Evolutionary conservation across 2,329 filamentous ascomycete genomes (phyloP), one percentile per base, ranked within the genome.

Genomic region (Coleophoma cylindrospora): DNA sequence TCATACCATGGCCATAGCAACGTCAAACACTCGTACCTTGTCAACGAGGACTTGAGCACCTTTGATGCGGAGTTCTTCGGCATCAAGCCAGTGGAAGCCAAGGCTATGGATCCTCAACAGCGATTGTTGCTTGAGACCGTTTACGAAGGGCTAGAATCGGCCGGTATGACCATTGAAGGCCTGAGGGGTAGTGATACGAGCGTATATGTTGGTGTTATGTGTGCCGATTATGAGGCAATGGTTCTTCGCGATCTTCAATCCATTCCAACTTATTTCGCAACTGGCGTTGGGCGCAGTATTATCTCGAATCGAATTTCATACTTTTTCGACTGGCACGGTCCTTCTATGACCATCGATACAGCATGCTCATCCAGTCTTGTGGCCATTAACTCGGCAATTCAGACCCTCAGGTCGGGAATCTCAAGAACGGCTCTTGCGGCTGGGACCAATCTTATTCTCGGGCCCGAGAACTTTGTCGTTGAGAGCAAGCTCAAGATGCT

Each of bases 301-400:
- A 34, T 69, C 5, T 56, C 70, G 4, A 44, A 44, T 22, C 12
- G 41, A 27, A 10, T 44, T 2, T 44, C 41, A 27, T 44, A 21
- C 9, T 44, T 44, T n/a, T 44, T 17, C 27, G 41, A 44, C 10
- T 44, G 9, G 41, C 12, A 21, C 10, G 41, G 41, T 10, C n/a
- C 41, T 4, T 68, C 65, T 52, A 54, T 80, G 63, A 80, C 75
- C 0, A 63, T 81, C 13, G 77, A 81, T 47, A 81, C 79, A 1
- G 79, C 76, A 27, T 82, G 79, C 61, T 79, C 76, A 37, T 75
- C 74, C 4, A 76, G 74, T 44, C 66, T 82, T 15, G 72, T 80
- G 3, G 73, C 74, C 1, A 66, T 81, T 3, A 75, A 81, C 56
- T 64, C 76, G 37, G 78, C 74, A 2, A 71, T 72, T 13, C 73